Conservation (phyloP, 2,329 filamentous ascomycete species). For the Apiospora koreana region DNA sequence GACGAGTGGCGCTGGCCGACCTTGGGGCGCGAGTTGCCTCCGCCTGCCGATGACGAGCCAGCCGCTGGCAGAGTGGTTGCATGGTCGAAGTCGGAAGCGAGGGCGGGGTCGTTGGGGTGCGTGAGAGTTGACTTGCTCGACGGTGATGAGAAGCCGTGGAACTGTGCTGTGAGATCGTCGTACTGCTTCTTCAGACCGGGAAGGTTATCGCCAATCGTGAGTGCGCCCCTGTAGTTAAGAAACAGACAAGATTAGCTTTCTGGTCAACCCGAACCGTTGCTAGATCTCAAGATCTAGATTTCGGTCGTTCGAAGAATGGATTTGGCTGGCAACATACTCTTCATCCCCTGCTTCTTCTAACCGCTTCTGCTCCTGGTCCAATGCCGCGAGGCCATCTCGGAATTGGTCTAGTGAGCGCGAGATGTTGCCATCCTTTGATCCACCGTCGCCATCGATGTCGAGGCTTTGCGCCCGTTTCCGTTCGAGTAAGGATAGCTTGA, state of each 20-base stretch:
- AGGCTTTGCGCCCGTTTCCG: slow-evolving; percentile 82
- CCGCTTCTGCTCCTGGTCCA: slow-evolving; percentile 65
- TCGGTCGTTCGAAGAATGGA: slow-evolving; percentile 11
- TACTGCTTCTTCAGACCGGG: slow-evolving; percentile 72
- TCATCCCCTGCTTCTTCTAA: slow-evolving; percentile 66
- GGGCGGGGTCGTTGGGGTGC: slow-evolving; percentile 64
- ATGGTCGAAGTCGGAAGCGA: slow-evolving; percentile 65
- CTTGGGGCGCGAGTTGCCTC: slow-evolving; percentile 31
- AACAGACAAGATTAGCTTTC: slow-evolving; percentile 22
- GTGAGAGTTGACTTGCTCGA: slow-evolving; percentile 52
- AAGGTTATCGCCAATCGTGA: slow-evolving; percentile 63
- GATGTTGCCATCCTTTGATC: slow-evolving; percentile 85
- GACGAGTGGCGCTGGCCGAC: slow-evolving; percentile 38
- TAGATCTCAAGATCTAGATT: neutral
- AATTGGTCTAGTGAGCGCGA: slow-evolving; percentile 86
- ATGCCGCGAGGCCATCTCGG: slow-evolving; percentile 71
- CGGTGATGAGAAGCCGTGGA: slow-evolving; percentile 64
- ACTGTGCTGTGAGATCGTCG: slow-evolving; percentile 76
- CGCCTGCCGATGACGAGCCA: no score
- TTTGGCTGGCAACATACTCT: slow-evolving; percentile 44
- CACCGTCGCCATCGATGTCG: slow-evolving; percentile 73
- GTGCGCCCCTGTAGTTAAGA: slow-evolving; percentile 42
- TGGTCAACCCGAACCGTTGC: neutral
- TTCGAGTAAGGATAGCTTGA: slow-evolving; percentile 94
- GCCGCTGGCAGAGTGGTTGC: slow-evolving; percentile 48